phyloP scores from a whole-genome alignment of 1,284 basidiomycete genomes.

The Tylopilus sp. region DNA sequence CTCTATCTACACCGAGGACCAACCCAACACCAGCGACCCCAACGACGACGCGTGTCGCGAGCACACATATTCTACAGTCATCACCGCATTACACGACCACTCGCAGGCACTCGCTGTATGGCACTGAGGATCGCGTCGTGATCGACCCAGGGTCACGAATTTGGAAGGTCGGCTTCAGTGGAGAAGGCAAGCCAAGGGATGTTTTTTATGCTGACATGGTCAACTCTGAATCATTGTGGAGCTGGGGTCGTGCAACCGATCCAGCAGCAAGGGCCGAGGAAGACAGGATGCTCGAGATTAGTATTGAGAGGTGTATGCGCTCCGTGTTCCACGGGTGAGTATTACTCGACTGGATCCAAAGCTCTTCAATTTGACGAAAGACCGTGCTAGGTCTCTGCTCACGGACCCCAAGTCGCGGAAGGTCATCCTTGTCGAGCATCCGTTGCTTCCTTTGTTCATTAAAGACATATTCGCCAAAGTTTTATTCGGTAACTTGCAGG shows the following conservation, averaged over 20 bases:
- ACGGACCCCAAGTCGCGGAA: constrained; percentile 93
- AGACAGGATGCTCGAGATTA: constrained; percentile 63
- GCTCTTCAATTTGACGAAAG: constrained; percentile 5
- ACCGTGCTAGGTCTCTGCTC: constrained; percentile 67
- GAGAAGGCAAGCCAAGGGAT: constrained; percentile 79
- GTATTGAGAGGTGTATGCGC: constrained; percentile 65
- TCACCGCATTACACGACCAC: constrained; percentile 78
- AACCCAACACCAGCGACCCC: constrained; percentile 41
- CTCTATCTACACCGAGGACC: constrained; percentile 28
- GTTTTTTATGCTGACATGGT: constrained; percentile 57
- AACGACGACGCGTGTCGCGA: constrained; percentile 45
- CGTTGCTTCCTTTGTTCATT: constrained; percentile 79
- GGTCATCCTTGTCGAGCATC: constrained; percentile 88
- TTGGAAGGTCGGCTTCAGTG: constrained; percentile 89
- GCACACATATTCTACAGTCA: constrained; percentile 51
- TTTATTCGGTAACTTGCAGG: constrained; percentile 89
- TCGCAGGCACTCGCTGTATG: constrained; percentile 75
- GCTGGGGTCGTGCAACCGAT: constrained; percentile 51
- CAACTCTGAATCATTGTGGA: constrained; percentile 53
- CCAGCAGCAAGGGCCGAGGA: constrained; percentile 63
- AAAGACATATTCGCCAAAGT: constrained; percentile 86
- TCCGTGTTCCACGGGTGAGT: constrained; percentile 84
- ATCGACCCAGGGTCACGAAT: constrained; percentile 81
- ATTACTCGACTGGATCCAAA: neutral
- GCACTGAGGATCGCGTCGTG: constrained; percentile 81